Evolutionary conservation across 352 stramenopile genomes (phyloP).

Genomic region (Phytophthora pisi): DNA sequence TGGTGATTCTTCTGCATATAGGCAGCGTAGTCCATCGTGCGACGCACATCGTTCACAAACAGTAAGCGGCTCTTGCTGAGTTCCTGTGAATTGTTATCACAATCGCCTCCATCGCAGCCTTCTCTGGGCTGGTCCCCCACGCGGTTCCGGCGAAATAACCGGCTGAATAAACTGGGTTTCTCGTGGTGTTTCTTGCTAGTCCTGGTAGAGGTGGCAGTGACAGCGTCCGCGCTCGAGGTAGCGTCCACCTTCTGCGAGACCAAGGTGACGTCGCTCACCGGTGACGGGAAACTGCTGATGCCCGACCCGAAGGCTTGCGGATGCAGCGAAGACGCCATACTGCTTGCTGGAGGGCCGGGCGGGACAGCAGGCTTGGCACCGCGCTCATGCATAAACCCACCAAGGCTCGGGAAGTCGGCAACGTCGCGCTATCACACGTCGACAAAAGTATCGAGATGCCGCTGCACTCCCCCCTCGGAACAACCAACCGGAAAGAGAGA

Average conservation of each 20-base stretch:
- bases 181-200: not conserved
- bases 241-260: constrained; percentile 26
- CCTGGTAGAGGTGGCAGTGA: not conserved
- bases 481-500: not conserved
- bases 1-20: constrained; percentile 56
- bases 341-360: constrained; percentile 26
- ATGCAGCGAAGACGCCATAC: constrained; percentile 25
- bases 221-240: constrained; percentile 15
- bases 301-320: constrained; percentile 22
- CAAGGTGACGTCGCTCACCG: constrained; percentile 7
- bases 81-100: constrained; percentile 11
- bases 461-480: not conserved
- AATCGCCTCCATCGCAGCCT: not conserved
- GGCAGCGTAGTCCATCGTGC: constrained; percentile 65
- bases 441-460: constrained; percentile 12
- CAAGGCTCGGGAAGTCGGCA: constrained; percentile 12
- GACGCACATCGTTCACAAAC: constrained; percentile 70
- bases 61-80: constrained; percentile 63
- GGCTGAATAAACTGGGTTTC: constrained; percentile 5
- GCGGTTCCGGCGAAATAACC: constrained; percentile 23
- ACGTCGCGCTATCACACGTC: constrained; percentile 7
- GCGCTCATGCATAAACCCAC: constrained; percentile 38
- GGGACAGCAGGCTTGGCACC: constrained; percentile 17
- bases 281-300: constrained; percentile 15
- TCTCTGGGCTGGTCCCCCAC: constrained; percentile 8